These are phyloP conservation scores for Aspergillus neotritici DNA, from an alignment of 2,329 filamentous ascomycete genomes.

Conservation along the genomic window DNA sequence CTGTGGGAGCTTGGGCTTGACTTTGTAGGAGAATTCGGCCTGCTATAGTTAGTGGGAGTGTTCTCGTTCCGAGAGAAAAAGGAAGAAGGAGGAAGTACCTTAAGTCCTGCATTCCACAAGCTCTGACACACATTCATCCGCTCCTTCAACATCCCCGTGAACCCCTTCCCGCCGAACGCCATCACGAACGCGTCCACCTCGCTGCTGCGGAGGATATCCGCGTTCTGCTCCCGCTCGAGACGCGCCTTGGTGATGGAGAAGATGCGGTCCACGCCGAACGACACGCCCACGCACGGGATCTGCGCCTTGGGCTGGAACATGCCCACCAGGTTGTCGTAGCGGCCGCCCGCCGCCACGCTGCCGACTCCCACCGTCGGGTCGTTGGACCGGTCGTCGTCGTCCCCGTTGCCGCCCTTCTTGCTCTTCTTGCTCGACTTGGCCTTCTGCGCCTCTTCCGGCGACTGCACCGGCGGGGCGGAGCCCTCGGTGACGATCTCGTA, in stretches of 20 bases:
- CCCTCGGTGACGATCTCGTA: conserved; percentile 84
- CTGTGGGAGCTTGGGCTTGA: conserved; percentile 78
- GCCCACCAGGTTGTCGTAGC: conserved; percentile 87
- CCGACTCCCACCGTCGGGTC: conserved; percentile 80
- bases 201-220: conserved; percentile 55
- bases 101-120: conserved; percentile 84
- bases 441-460: conserved; percentile 34
- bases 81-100: conserved; percentile 44
- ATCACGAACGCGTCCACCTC: conserved; percentile 91
- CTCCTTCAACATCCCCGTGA: conserved; percentile 72
- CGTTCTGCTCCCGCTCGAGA: conserved; percentile 57
- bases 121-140: conserved; percentile 72
- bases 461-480: conserved; percentile 53
- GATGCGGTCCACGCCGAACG: conserved; percentile 92
- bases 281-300: conserved; percentile 86
- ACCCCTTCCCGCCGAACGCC: conserved; percentile 85
- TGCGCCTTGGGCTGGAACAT: conserved; percentile 85
- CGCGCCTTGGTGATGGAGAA: conserved; percentile 84
- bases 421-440: conserved; percentile 39
- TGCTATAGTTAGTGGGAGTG: too few species aligned
- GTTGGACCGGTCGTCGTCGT: conserved; percentile 65
- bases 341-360: conserved; percentile 80
- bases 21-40: conserved; percentile 84
- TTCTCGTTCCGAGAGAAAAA: too few species aligned
- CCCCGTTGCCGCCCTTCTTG: conserved; percentile 47